Percentiles rank a stretch among this genome's conserved stretches.
These are phyloP conservation scores for Periconia sp. DNA, from an alignment of 2,329 filamentous ascomycete genomes.

Conservation along the genomic window DNA sequence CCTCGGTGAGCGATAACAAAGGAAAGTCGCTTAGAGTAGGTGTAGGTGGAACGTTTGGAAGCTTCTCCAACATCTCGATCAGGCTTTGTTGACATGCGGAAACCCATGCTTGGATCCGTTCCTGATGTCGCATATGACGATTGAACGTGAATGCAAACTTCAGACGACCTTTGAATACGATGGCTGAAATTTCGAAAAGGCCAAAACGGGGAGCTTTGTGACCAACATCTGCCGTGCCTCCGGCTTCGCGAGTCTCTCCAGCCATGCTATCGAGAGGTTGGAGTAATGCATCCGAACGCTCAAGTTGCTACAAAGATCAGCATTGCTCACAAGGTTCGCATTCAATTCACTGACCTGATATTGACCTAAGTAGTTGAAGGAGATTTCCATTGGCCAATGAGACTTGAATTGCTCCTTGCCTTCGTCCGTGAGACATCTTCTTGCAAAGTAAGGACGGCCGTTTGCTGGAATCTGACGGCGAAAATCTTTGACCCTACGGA, in stretches of 20 bases:
- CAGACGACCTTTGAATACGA: constrained; percentile 54
- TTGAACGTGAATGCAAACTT: constrained; percentile 61
- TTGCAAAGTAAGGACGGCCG: constrained; percentile 55
- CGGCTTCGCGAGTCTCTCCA: constrained; percentile 53
- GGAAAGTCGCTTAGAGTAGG: constrained; percentile 54
- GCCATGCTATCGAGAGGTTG: constrained; percentile 52
- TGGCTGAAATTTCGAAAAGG: constrained; percentile 60
- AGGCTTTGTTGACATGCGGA: constrained; percentile 45
- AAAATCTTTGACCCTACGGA: constrained; percentile 63
- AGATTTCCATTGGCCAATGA: constrained; percentile 60
- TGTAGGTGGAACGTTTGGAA: constrained; percentile 27
- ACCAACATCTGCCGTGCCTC: constrained; percentile 54
- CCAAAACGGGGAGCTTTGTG: constrained; percentile 53
- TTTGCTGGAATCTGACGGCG: constrained; percentile 45
- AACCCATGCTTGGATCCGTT: constrained; percentile 53
- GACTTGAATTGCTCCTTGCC: constrained; percentile 36
- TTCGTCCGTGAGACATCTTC: constrained; percentile 34
- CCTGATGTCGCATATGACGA: constrained; percentile 54
- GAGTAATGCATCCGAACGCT: constrained; percentile 53
- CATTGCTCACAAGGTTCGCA: not conserved
- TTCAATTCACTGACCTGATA: constrained; percentile 49
- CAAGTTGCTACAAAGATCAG: constrained; percentile 51
- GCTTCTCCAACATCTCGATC: constrained; percentile 33
- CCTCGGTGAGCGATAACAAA: constrained; percentile 53
- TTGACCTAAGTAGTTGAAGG: constrained; percentile 63